Evolutionary conservation across 495 filamentous ascomycete genomes (phyloP), one percentile per base, ranked within the genome.

Genomic region (Penicillium verhagenii): DNA sequence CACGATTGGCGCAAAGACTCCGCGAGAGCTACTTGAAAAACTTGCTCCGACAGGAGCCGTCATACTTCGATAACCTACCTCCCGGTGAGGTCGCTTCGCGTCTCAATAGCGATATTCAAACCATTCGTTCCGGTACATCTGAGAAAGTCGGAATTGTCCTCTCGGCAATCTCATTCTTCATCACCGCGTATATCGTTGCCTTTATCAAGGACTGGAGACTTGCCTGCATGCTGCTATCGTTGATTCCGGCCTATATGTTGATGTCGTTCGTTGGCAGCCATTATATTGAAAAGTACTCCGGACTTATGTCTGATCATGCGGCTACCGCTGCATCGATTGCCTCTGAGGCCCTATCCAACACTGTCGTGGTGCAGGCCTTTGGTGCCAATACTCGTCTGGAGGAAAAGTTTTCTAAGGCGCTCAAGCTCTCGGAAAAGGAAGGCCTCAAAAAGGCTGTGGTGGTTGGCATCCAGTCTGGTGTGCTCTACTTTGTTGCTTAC

Each of bases 121-220:
- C 78, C 6, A 82, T 88, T 52, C 82, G 78, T 28, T 79, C 78
- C 0, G 86, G 86, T 20, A 86, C 84, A 9, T 81, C 82, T 1
- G 86, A 89, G 66, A 89, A 89, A 60, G 83, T 85, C 13, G 85
- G 84, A 26, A 79, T 87, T 6, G 78, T 76, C 39, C 63, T 88
- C 26, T 73, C 76, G 29, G 80, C 77, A 31, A 55, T 85, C 10
- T 77, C 81, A 11, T 87, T 85, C 61, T 86, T 89, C 59, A 55
- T 87, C 23, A 81, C 81, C 1, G 78, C 83, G 3, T 89, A 86
- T 55, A 72, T 86, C 37, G 80, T 88, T 5, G 82, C 82, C 9
- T 87, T 88, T 53, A 78, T 83, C 61, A 85, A 82, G 61, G 69
- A 84, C 45, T 68, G 69, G 35, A 61, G 57, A 24, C 57, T 77